These are phyloP conservation scores for Salmacisia buchloeana DNA, from an alignment of 1,284 basidiomycete genomes.

Conservation along the genomic window DNA sequence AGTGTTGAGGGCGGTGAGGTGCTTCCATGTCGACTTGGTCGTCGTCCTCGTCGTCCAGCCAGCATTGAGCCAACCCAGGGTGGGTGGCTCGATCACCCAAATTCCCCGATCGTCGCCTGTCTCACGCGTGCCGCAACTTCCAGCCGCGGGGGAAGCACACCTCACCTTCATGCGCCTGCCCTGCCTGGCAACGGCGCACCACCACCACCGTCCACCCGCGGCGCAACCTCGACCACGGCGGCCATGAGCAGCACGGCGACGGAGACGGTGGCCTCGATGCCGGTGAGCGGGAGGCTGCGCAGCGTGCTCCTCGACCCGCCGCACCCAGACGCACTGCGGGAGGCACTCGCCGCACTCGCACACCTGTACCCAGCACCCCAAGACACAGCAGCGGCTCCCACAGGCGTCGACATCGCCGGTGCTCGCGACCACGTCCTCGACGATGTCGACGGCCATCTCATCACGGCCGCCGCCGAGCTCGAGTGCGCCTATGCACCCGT, in stretches of 20 bases:
- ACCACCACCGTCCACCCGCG: not conserved
- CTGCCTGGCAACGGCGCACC: not conserved
- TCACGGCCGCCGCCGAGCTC: slow-evolving; percentile 73
- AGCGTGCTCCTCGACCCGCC: not conserved
- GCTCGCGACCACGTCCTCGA: slow-evolving; percentile 72
- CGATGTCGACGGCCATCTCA: slow-evolving; percentile 75
- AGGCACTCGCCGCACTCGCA: not conserved
- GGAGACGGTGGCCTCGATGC: not conserved
- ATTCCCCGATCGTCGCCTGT: too few species aligned
- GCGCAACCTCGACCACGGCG: not conserved
- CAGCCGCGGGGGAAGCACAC: not conserved
- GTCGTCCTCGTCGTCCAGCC: not conserved
- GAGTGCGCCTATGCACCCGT: slow-evolving; percentile 76
- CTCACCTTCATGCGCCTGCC: not conserved
- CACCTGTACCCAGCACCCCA: not conserved
- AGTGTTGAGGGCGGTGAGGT: not conserved
- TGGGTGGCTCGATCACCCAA: not conserved
- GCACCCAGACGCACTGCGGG: not conserved
- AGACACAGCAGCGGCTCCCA: not conserved
- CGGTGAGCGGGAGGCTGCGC: not conserved
- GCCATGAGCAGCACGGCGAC: not conserved
- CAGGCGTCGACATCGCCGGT: slow-evolving; percentile 49
- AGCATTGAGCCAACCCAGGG: too few species aligned
- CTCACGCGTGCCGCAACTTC: not conserved
- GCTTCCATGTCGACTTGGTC: not conserved